Conservation (phyloP, 306 rosid genomes). For the Hylodesmum podocarpum region DNA sequence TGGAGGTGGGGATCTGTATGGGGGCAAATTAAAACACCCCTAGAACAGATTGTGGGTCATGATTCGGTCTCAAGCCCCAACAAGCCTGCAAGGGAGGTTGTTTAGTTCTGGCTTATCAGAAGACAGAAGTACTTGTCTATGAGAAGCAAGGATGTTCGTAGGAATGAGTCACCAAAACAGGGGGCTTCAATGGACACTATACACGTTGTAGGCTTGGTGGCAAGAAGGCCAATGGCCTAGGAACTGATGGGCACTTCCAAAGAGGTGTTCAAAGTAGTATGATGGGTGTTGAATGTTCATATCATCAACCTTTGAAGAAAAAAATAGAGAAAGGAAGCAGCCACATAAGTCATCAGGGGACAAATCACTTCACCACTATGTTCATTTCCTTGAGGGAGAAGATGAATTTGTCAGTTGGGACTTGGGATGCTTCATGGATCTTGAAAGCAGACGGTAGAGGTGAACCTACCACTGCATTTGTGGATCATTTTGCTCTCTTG, state of each 20-base stretch:
- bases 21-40: neutral
- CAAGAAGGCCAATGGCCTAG: neutral
- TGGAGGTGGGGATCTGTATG: neutral
- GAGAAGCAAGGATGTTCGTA: neutral
- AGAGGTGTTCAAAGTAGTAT: neutral
- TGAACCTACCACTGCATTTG: neutral
- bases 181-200: neutral
- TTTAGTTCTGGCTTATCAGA: neutral
- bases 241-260: neutral
- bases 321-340: neutral
- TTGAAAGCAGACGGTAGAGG: neutral
- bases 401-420: neutral
- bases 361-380: neutral
- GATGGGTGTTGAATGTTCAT: neutral
- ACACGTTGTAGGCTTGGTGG: neutral
- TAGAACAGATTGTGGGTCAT: neutral
- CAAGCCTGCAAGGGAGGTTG: neutral
- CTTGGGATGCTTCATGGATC: neutral
- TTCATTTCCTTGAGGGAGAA: neutral
- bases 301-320: neutral
- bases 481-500: neutral
- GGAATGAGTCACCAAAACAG: neutral
- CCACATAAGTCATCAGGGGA: neutral
- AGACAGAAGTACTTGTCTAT: neutral
- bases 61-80: neutral